Percentiles rank a stretch among this genome's conserved stretches.
phyloP scores from a whole-genome alignment of 2,329 filamentous ascomycete species.

The Pseudogymnoascus sp. region DNA sequence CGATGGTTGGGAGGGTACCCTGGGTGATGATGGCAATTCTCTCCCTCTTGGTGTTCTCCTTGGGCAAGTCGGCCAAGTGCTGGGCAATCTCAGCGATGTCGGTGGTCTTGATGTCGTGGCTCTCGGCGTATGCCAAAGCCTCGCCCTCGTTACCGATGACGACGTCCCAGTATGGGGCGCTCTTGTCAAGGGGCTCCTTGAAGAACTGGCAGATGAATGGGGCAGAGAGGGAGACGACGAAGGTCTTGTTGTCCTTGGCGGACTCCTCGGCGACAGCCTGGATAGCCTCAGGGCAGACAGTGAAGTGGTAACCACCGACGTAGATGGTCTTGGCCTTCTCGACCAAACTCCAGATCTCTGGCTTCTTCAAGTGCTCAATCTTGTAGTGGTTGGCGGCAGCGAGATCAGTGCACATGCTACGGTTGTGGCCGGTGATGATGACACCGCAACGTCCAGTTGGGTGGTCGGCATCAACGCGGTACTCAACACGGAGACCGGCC shows the following conservation, averaged over 20 bases:
- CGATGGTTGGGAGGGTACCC: constrained; percentile 82
- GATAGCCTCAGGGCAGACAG: constrained; percentile 86
- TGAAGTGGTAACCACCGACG: constrained; percentile 95
- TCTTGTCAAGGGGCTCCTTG: constrained; percentile 86
- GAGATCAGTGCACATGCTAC: constrained; percentile 89
- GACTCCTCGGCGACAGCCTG: constrained; percentile 87
- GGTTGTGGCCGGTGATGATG: constrained; percentile 93
- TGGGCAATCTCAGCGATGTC: constrained; percentile 81
- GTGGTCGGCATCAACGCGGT: constrained; percentile 77
- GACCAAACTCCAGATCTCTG: constrained; percentile 85
- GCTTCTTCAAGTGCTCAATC: constrained; percentile 83
- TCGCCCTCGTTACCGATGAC: constrained; percentile 97
- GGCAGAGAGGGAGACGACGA: constrained; percentile 85
- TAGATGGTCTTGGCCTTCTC: constrained; percentile 86
- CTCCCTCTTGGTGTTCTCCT: constrained; percentile 80
- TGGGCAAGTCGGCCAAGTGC: constrained; percentile 78
- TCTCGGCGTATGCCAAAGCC: constrained; percentile 78
- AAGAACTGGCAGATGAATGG: constrained; percentile 97
- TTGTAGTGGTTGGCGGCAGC: constrained; percentile 97
- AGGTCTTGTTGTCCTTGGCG: constrained; percentile 79
- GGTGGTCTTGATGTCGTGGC: constrained; percentile 65
- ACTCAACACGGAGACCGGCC: constrained; percentile 87
- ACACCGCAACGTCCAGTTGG: constrained; percentile 93
- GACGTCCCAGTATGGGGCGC: constrained; percentile 88
- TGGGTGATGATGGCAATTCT: constrained; percentile 90